Percentiles rank a stretch among this genome's conserved stretches.
phyloP scores from a whole-genome alignment of 495 filamentous ascomycete genomes.

The Lichina pygmaea region DNA sequence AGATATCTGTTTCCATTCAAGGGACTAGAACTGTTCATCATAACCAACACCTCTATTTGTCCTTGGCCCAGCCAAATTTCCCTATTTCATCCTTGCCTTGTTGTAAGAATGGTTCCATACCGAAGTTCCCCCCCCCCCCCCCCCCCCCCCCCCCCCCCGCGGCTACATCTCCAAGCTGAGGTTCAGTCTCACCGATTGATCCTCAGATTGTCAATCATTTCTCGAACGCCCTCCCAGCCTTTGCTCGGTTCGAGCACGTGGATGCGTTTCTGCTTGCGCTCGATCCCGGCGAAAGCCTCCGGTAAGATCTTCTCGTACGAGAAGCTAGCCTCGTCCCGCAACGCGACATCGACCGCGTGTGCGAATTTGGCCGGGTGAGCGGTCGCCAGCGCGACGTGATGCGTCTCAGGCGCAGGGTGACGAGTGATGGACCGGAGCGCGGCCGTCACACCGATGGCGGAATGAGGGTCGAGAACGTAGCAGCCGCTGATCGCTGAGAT shows the following conservation, averaged over 20 bases:
- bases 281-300: conserved; percentile 46
- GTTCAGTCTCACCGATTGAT: too few species aligned
- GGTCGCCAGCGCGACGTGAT: conserved; percentile 62
- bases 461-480: conserved; percentile 83
- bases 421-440: conserved; percentile 33
- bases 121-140: too few species aligned
- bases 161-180: too few species aligned
- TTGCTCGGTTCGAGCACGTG: conserved; percentile 20
- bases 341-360: conserved; percentile 44
- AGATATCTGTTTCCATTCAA: not conserved
- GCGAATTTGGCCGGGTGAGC: conserved; percentile 89
- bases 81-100: too few species aligned
- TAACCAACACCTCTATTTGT: too few species aligned
- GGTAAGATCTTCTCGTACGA: conserved; percentile 51
- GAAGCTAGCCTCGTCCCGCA: conserved; percentile 38
- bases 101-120: too few species aligned
- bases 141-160: too few species aligned
- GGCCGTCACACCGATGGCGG: conserved; percentile 60
- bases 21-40: too few species aligned
- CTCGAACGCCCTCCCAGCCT: conserved; percentile 26
- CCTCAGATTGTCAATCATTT: conserved; percentile 7
- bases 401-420: conserved; percentile 14
- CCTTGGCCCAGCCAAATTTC: too few species aligned
- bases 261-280: conserved; percentile 34
- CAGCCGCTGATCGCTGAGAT: conserved; percentile 9